phyloP scores from a whole-genome alignment of 768 basidiomycete species.

The Lactarius pseudohatsudake region DNA sequence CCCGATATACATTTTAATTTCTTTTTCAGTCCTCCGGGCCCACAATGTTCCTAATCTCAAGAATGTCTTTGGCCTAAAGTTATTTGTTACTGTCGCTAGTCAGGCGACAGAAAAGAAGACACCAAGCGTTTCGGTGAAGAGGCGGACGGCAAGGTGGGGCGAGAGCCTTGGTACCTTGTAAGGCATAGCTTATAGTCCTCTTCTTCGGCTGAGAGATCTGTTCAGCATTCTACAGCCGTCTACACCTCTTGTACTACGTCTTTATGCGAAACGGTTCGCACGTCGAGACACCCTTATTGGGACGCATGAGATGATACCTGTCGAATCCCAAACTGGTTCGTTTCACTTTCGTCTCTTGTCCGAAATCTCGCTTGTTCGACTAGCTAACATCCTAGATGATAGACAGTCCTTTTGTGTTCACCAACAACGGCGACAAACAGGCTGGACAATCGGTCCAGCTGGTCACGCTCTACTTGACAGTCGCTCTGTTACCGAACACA shows the following conservation, averaged over 20 bases:
- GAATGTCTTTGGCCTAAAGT: background rate
- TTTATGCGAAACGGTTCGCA: background rate
- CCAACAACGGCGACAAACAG: background rate
- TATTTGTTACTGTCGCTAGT: background rate
- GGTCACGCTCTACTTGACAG: background rate
- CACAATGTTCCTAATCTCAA: background rate
- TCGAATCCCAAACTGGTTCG: background rate
- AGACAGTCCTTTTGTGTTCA: background rate
- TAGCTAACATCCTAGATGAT: background rate
- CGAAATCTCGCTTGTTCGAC: background rate
- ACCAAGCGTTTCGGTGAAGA: background rate
- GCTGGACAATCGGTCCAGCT: background rate
- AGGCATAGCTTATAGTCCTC: background rate
- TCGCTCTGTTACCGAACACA: background rate
- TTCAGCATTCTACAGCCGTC: background rate
- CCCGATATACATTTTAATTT: background rate
- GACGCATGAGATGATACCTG: background rate
- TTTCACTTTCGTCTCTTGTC: background rate
- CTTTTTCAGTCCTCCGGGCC: background rate
- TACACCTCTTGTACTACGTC: background rate
- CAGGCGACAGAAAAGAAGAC: background rate
- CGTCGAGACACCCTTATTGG: background rate
- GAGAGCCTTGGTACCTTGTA: background rate
- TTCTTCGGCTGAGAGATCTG: background rate
- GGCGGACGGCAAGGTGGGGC: background rate